These are phyloP conservation scores for Tilletia indica DNA, from an alignment of 1,284 basidiomycete genomes.

Conservation along the genomic window DNA sequence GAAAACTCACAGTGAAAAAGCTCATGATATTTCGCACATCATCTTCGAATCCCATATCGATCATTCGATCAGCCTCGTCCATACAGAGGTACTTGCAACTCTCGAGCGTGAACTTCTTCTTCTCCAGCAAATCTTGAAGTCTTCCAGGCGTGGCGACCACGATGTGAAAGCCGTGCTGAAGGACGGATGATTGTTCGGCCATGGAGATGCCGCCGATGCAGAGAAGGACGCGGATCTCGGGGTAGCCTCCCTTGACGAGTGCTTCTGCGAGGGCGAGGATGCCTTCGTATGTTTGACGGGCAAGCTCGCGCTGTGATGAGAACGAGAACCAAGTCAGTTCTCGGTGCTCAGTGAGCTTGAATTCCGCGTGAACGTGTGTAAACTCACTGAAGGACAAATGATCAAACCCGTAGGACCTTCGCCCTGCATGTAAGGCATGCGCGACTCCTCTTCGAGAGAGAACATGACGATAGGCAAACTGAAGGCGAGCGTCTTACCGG, in stretches of 20 bases:
- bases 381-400: slow-evolving; percentile 65
- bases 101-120: slow-evolving; percentile 83
- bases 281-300: slow-evolving; percentile 86
- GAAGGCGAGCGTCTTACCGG: slow-evolving; percentile 59
- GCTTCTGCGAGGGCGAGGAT: slow-evolving; percentile 79
- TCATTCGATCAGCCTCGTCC: slow-evolving; percentile 99
- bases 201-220: slow-evolving; percentile 98
- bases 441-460: slow-evolving; percentile 72
- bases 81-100: slow-evolving; percentile 81
- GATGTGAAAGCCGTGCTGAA: slow-evolving; percentile 88
- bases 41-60: slow-evolving; percentile 97
- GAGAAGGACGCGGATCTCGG: slow-evolving; percentile 70
- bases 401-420: slow-evolving; percentile 95
- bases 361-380: neutral
- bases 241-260: slow-evolving; percentile 78
- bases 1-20: slow-evolving; percentile 70
- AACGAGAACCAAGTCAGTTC: neutral
- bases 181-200: slow-evolving; percentile 86
- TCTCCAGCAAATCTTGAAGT: slow-evolving; percentile 68
- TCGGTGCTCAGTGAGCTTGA: neutral
- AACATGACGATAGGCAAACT: slow-evolving; percentile 67
- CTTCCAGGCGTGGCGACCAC: slow-evolving; percentile 74
- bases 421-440: slow-evolving; percentile 81
- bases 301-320: slow-evolving; percentile 41
- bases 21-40: slow-evolving; percentile 98